Evolutionary conservation across 306 rosid species (phyloP), one percentile per base, ranked within the genome.

Genomic region (Medicago lupulina): DNA sequence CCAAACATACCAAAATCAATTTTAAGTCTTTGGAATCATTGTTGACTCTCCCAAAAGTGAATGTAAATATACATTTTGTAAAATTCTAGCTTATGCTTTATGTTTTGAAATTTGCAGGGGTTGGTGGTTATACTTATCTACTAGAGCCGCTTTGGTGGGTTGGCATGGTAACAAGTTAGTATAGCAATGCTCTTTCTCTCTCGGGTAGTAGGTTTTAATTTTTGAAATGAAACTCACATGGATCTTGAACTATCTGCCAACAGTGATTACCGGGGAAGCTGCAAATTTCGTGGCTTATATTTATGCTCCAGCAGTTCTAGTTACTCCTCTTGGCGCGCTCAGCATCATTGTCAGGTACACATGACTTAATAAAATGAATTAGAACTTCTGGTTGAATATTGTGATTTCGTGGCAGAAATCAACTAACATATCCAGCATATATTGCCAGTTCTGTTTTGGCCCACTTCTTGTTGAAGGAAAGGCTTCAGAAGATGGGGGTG

Each of bases 81-180:
- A 14, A 46, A 12, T 55, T 67, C 16, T 67, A 53, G 25, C 9
- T 59, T 77, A 19, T 53, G 38, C 12, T 43, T 70, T 6, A 5
- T 40, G 36, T 76, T 74, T 64, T 80, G 73, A 39, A 70, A 18
- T 67, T 68, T 77, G 81, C 77, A 95, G 98, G 98, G 60, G 84
- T 87, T 67, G 97, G 98, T 2, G 98, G 98, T 17, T 88, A 92
- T 79, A 86, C 97, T 38, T 95, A 95, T 83, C 77, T 95, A 51
- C 54, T 92, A 39, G 97, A 95, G 86, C 98, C 98, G 23, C 92
- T 95, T 58, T 95, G 98, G 98, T 95, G 98, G 98, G 91, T 87
- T 17, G 98, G 98, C 82, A 89, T 95, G 98, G 83, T 92, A 75
- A 92, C 93, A 50, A 95, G 98, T 95, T 90, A 75, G 96, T 89